Base-by-base conservation (phyloP, 192 early-diverging fungal genomes). In the Gonapodya sp. region DNA sequence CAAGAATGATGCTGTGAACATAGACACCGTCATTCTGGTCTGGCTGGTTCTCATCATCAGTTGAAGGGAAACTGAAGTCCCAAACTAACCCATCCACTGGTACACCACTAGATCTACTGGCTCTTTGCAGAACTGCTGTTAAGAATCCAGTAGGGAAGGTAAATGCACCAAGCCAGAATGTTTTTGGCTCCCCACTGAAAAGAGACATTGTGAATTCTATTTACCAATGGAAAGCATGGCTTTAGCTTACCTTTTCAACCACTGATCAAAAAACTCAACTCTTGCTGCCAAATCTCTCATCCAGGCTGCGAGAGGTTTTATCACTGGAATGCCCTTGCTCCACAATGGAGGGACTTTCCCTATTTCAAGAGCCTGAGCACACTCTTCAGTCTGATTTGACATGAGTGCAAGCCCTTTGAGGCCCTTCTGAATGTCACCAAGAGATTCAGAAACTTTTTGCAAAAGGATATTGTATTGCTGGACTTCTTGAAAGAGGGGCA, bases 371-470 rank as follows among this genome's bases (percentile, higher is more conserved):
- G 80, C 82, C 34, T 75, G 81, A 83, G 89, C 90, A 2, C 85
- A 88, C 79, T 91, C 90, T 82, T 91, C 90, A 32, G 91, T 78
- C 46, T 91, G 89, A 0, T 88, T 81, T 0, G 90, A 89, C 90
- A 91, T 91, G 35, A 91, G 88, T 36, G 91, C 87, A 32, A 91
- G 86, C 73, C 90, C 90, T 80, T 91, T 91, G 77, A 91, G 81
- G 16, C 90, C 90, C 31, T 91, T 91, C 75, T 91, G 85, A 31
- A 91, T 77, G 31, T 91, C 90, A 18, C 1, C 36, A 2, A 91
- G 79, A 34, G 88, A 87, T 73, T 86, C 84, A 36, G 83, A 24
- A 2, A 91, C 89, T 73, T 73, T 84, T 79, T 72, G 64, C 30
- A 91, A 79, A 34, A 91, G 79, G n/a, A 80, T 78, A 79, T 91